These are phyloP conservation scores for Sicyos baderoa DNA, from an alignment of 306 rosid species.

Conservation along the genomic window DNA sequence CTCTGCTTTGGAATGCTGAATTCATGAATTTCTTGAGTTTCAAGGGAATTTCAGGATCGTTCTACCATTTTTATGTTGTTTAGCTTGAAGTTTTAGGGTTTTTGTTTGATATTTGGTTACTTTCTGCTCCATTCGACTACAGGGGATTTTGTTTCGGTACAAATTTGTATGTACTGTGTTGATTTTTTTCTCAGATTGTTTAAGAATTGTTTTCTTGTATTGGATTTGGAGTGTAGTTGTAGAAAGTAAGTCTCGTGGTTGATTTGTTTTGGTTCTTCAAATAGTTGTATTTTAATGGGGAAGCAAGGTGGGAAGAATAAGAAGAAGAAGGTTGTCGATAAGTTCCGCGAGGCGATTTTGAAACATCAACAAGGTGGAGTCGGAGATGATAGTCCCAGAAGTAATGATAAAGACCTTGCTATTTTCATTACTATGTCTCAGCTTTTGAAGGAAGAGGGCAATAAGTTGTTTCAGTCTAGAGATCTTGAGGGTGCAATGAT, in stretches of 20 bases:
- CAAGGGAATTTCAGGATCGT: background rate
- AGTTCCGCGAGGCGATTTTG: conserved; percentile 31
- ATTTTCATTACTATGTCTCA: conserved; percentile 56
- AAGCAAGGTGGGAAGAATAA: conserved; percentile 40
- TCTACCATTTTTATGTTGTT: background rate
- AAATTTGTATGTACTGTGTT: background rate
- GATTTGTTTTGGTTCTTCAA: background rate
- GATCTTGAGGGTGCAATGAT: conserved; percentile 68
- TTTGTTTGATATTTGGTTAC: background rate
- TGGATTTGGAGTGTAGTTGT: conserved; percentile 13
- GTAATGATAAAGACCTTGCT: conserved; percentile 46
- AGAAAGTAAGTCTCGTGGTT: background rate
- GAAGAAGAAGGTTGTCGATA: conserved; percentile 47
- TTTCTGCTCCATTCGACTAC: background rate
- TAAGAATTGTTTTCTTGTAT: background rate
- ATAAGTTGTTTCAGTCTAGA: conserved; percentile 70
- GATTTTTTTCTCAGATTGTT: background rate
- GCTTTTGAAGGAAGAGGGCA: conserved; percentile 78
- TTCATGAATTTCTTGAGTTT: background rate
- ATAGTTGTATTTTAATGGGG: conserved; percentile 42
- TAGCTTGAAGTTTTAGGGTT: background rate
- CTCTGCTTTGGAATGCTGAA: background rate
- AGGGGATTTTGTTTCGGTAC: background rate
- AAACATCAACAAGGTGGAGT: conserved; percentile 35
- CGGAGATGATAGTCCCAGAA: conserved; percentile 32